Percentiles rank a stretch among this genome's conserved stretches.
Conservation (phyloP, 2,329 filamentous ascomycete species). For the Zymoseptoria brevis region DNA sequence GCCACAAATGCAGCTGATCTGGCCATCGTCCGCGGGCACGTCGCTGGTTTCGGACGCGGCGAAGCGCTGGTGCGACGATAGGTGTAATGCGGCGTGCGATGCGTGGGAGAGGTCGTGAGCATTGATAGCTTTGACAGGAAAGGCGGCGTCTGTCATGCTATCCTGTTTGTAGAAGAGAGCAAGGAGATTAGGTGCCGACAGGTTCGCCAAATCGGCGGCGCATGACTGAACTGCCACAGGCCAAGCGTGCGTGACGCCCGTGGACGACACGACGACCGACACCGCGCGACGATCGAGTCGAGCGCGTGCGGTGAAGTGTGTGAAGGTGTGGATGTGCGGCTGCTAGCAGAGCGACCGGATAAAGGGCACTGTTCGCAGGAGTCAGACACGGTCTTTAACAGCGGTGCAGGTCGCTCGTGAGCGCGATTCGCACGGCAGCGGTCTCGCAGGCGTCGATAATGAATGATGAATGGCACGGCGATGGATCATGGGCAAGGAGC, state of each 20-base stretch:
- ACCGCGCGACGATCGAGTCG: not conserved
- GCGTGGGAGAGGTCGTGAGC: constrained; percentile 22
- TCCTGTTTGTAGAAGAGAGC: constrained; percentile 24
- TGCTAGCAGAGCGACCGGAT: not conserved
- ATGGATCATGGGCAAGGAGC: not conserved
- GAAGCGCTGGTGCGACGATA: constrained; percentile 16
- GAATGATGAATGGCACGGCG: not conserved
- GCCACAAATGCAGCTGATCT: constrained; percentile 95
- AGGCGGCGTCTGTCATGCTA: constrained; percentile 32
- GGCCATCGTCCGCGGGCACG: constrained; percentile 70
- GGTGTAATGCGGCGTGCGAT: constrained; percentile 25
- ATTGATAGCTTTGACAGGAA: constrained; percentile 27
- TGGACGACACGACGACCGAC: not conserved
- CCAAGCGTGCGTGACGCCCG: constrained; percentile 10
- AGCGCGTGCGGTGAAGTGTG: not conserved
- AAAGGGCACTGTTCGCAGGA: not conserved
- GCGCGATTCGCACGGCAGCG: not conserved
- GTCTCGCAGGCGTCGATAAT: not conserved
- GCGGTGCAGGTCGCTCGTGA: not conserved
- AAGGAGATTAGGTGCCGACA: constrained; percentile 26
- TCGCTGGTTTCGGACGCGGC: constrained; percentile 14
- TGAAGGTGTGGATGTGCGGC: not conserved
- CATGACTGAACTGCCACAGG: constrained; percentile 28
- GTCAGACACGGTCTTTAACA: not conserved
- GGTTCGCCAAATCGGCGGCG: constrained; percentile 26